Percentiles rank a stretch among this genome's conserved stretches.
These are phyloP conservation scores for Phylloporus sp. DNA, from an alignment of 768 basidiomycete genomes.

Conservation along the genomic window DNA sequence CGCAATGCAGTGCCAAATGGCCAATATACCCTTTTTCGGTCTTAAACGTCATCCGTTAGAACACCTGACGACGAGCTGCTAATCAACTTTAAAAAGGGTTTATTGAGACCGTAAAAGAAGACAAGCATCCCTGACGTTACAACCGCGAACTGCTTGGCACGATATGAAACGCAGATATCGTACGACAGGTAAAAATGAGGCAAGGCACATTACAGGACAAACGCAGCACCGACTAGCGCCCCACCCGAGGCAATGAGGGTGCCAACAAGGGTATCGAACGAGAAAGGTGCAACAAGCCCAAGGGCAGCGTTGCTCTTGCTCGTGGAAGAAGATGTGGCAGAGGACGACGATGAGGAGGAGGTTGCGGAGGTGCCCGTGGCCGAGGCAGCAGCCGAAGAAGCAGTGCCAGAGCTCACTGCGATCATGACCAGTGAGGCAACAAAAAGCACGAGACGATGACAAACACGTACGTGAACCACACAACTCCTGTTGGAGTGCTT, in stretches of 20 bases:
- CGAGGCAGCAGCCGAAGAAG: not conserved
- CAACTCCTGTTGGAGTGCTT: slow-evolving; percentile 26
- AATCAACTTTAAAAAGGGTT: not conserved
- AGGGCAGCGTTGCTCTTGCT: slow-evolving; percentile 12
- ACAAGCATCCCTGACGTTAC: not conserved
- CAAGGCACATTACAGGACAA: slow-evolving; percentile 16
- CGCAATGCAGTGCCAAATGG: slow-evolving; percentile 4
- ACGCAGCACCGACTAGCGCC: slow-evolving; percentile 22
- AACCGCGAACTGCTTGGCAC: not conserved
- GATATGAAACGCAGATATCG: not conserved
- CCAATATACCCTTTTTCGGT: not conserved
- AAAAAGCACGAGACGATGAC: not conserved
- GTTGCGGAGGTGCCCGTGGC: not conserved
- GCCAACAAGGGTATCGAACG: slow-evolving; percentile 16
- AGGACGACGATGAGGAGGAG: not conserved
- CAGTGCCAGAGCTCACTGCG: not conserved
- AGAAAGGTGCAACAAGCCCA: slow-evolving; percentile 11
- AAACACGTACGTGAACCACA: slow-evolving; percentile 28
- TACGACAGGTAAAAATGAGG: not conserved
- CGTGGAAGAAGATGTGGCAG: slow-evolving; percentile 2
- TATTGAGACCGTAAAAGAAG: not conserved
- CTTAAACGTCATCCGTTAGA: not conserved
- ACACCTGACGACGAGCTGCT: not conserved
- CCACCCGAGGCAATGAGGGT: slow-evolving; percentile 26
- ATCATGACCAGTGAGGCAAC: not conserved